A percentile compares a stretch with the other conserved stretches of the same genome.
Conservation (phyloP, 169 alveolate species). For the Theileria parva region DNA sequence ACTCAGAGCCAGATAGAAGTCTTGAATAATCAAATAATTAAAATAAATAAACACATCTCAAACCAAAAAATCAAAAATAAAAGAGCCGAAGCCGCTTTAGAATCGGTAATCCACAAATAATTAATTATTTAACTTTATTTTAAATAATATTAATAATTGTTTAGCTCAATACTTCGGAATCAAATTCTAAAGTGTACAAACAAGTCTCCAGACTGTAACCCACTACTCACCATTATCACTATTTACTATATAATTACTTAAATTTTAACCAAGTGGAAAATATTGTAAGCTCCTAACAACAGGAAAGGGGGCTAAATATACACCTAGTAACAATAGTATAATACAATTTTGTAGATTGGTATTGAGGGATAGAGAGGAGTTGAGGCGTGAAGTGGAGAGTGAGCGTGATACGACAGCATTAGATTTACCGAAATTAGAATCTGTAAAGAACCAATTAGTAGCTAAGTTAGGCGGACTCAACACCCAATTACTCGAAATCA, state of each 20-base stretch:
- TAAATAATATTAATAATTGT: neutral
- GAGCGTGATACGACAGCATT: constrained; percentile 17
- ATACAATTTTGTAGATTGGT: constrained; percentile 13
- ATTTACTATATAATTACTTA: too few species aligned
- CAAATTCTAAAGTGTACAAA: constrained; percentile 50
- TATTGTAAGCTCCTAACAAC: neutral
- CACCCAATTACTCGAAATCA: constrained; percentile 56
- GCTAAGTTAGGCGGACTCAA: constrained; percentile 61
- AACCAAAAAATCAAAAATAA: constrained; percentile 33
- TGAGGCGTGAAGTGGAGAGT: constrained; percentile 24
- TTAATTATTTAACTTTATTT: neutral
- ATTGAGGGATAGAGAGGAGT: constrained; percentile 33
- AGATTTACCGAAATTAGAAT: constrained; percentile 55
- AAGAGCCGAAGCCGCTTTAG: constrained; percentile 61
- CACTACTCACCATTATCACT: neutral
- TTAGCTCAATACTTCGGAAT: constrained; percentile 39
- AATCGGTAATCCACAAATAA: constrained; percentile 36
- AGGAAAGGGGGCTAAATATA: too few species aligned
- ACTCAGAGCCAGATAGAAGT: constrained; percentile 65
- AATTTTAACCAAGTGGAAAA: too few species aligned
- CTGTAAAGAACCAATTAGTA: constrained; percentile 56
- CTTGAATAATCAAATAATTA: constrained; percentile 52
- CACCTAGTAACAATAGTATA: neutral
- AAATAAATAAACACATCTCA: constrained; percentile 39
- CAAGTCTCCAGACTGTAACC: constrained; percentile 65